Percentiles rank a stretch among this genome's conserved stretches.
Conservation (phyloP, 768 basidiomycete genomes). For the Boletus subcaerulescens region DNA sequence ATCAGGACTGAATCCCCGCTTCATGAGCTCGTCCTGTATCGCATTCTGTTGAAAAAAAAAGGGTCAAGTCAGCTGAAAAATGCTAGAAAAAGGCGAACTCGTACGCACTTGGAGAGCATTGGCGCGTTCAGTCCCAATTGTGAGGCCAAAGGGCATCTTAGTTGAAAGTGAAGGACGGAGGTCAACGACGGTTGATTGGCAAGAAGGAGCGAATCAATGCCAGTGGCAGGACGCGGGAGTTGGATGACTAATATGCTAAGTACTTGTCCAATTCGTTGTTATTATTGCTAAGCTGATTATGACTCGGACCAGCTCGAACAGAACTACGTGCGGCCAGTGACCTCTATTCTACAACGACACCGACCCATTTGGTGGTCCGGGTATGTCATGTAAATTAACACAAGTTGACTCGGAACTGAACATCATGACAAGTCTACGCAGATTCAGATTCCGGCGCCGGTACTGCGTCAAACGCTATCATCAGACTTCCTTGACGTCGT, state of each 20-base stretch:
- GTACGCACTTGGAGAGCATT: slow-evolving; percentile 59
- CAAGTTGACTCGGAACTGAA: not conserved
- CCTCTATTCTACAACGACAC: not conserved
- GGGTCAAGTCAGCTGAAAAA: slow-evolving; percentile 11
- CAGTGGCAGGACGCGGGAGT: slow-evolving; percentile 15
- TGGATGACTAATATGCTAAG: slow-evolving; percentile 29
- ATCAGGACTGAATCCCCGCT: slow-evolving; percentile 69
- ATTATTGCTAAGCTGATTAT: not conserved
- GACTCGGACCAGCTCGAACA: not conserved
- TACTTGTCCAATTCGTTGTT: slow-evolving; percentile 4
- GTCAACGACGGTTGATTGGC: slow-evolving; percentile 26
- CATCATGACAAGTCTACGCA: not conserved
- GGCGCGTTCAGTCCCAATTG: slow-evolving; percentile 77
- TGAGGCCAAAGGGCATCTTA: slow-evolving; percentile 69
- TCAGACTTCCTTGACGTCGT: not conserved
- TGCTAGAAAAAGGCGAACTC: not conserved
- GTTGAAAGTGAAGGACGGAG: slow-evolving; percentile 16
- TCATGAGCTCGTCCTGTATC: slow-evolving; percentile 78
- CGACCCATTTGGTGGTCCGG: not conserved
- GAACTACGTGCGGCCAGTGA: too few relatives aligned
- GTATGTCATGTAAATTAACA: not conserved
- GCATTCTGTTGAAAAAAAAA: slow-evolving; percentile 48
- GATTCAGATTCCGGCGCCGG: not conserved
- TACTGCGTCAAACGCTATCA: not conserved
- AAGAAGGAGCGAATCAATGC: slow-evolving; percentile 24